A percentile compares a stretch with the other conserved stretches of the same genome.
Evolutionary conservation across 495 filamentous ascomycete species (phyloP).

Genomic region (Trichoderma orchidacearum): DNA sequence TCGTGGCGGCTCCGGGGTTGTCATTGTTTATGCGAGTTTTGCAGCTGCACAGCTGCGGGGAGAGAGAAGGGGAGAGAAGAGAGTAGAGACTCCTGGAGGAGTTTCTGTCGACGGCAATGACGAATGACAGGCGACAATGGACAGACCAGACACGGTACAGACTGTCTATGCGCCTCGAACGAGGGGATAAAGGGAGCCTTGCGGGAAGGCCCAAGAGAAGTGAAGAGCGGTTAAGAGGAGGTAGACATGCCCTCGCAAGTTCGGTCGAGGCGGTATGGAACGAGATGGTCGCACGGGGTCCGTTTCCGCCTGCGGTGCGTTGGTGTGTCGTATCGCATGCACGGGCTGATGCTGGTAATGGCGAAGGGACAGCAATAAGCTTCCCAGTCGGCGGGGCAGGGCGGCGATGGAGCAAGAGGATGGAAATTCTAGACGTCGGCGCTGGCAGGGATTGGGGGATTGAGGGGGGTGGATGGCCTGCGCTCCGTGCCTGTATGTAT

Average conservation of each 20-base stretch:
- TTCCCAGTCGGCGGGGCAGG: background rate
- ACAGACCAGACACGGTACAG: too few species aligned
- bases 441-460: background rate
- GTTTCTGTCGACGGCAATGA: background rate
- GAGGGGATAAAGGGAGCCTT: background rate
- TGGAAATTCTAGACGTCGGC: background rate
- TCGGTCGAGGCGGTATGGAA: background rate
- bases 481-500: too few species aligned
- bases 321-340: background rate
- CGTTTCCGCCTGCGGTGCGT: background rate
- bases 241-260: background rate
- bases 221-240: background rate
- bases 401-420: background rate
- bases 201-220: background rate
- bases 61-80: too few species aligned
- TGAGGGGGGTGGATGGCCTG: background rate
- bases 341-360: too few species aligned
- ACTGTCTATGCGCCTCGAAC: too few species aligned
- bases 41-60: background rate
- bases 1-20: conserved; percentile 14
- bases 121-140: background rate
- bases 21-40: background rate
- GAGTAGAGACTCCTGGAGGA: too few species aligned
- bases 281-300: background rate
- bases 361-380: too few species aligned